These are phyloP conservation scores for Arthroderma sp. DNA, from an alignment of 2,329 filamentous ascomycete species.

Conservation along the genomic window DNA sequence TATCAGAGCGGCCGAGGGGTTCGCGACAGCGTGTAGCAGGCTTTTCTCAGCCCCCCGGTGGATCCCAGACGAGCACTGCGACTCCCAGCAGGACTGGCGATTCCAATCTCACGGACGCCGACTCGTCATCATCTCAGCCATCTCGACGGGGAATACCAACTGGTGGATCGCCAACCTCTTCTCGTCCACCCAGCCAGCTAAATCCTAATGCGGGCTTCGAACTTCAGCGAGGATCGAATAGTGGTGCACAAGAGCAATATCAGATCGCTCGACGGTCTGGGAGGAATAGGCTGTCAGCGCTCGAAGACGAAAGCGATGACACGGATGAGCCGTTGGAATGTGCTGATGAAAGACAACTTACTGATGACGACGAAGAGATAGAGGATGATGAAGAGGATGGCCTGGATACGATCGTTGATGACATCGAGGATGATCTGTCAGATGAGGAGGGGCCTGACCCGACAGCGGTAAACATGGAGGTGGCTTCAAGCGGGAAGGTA, in stretches of 20 bases:
- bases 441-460: conserved; percentile 65
- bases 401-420: conserved; percentile 78
- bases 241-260: conserved; percentile 20
- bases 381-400: conserved; percentile 43
- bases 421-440: conserved; percentile 71
- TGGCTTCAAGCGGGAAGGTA: conserved; percentile 73
- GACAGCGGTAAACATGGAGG: conserved; percentile 80
- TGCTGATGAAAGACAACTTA: conserved; percentile 77
- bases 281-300: conserved; percentile 26
- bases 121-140: conserved; percentile 4
- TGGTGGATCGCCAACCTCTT: conserved; percentile 1
- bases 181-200: conserved; percentile 4
- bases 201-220: background rate
- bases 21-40: conserved; percentile 47
- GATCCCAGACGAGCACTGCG: conserved; percentile 46
- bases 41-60: conserved; percentile 62
- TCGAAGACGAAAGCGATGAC: conserved; percentile 47
- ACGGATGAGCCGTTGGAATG: conserved; percentile 69
- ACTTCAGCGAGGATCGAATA: conserved; percentile 20
- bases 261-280: conserved; percentile 5
- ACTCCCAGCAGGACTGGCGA: conserved; percentile 20
- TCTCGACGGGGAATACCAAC: conserved; percentile 10
- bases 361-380: conserved; percentile 51
- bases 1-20: conserved; percentile 59
- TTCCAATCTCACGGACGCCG: background rate